Base-by-base conservation (phyloP, 2,329 filamentous ascomycete genomes). In the Penicillium crustosum region DNA sequence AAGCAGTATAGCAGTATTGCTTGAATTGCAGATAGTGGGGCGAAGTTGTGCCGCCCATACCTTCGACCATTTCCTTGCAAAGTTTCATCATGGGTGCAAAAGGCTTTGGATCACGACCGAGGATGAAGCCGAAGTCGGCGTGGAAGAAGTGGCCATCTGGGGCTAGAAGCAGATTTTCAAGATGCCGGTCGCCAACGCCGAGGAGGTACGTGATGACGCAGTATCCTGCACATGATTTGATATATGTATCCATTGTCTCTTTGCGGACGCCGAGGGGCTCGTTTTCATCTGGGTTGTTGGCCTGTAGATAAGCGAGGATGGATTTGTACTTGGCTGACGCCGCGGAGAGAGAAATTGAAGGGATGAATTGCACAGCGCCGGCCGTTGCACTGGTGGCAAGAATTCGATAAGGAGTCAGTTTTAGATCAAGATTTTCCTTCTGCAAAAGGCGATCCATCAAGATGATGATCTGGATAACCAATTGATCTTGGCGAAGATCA, bases 161-260 rank as follows among this genome's bases (percentile, higher is more conserved):
- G 0, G 92, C 86, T 6, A 99, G 85, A 27, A 99, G 86, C 1
- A 99, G 85, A 69, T 99, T 99, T 73, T 99, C 94, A 2, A 97
- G 83, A 76, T 99, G 94, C 2, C 94, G 88, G 73, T 99, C 94
- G 21, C 94, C 94, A 3, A 99, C 94, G 33, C 94, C 95, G 13
- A 99, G 85, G 17, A 99, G 90, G 74, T 99, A 99, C 0, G 95
- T 99, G 66, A 99, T 97, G 15, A 99, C 94, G 74, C 94, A 97
- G 77, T 99, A 99, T 35, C 94, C 94, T 0, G 94, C 94, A 70
- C 94, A 97, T 0, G 92, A 96, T 71, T 93, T 93, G 70, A 97
- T 87, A 72, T 96, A 99, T 0, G 89, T 97, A 66, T 99, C 94
- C 78, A 99, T 88, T 0, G 91, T 89, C 70, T 97, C 93, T 72